Conservation (phyloP, 1,284 basidiomycete species). For the Pseudozyma hubeiensis region DNA sequence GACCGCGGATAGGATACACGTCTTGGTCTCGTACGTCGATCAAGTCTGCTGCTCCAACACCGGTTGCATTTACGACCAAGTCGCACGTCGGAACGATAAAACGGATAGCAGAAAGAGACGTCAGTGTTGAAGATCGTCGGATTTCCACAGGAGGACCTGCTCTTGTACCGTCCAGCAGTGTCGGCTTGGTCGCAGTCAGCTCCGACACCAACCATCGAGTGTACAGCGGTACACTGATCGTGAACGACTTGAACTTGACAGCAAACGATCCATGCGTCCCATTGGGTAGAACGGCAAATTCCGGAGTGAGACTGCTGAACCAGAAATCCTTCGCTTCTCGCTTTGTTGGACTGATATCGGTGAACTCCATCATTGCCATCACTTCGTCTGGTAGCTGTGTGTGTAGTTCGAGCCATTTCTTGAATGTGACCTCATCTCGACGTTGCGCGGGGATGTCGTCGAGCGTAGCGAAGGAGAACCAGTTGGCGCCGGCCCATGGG, state of each 20-base stretch:
- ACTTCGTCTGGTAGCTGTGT: constrained; percentile 40
- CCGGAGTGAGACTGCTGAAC: constrained; percentile 47
- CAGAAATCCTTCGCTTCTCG: constrained; percentile 42
- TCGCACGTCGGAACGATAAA: constrained; percentile 19
- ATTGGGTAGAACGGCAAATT: constrained; percentile 24
- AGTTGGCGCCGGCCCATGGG: constrained; percentile 81
- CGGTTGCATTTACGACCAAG: constrained; percentile 72
- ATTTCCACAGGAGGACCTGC: constrained; percentile 47
- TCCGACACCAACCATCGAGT: constrained; percentile 52
- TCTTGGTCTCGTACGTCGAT: constrained; percentile 76
- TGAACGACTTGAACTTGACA: constrained; percentile 53
- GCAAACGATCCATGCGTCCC: constrained; percentile 19
- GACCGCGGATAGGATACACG: constrained; percentile 84
- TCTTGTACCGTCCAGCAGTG: constrained; percentile 2
- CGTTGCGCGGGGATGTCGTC: constrained; percentile 35
- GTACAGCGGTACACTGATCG: constrained; percentile 55
- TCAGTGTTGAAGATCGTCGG: constrained; percentile 33
- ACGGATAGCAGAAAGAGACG: constrained; percentile 24
- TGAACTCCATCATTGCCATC: constrained; percentile 53
- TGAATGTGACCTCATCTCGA: constrained; percentile 49
- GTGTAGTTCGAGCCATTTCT: constrained; percentile 42
- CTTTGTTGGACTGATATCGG: constrained; percentile 33
- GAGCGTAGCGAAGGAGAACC: constrained; percentile 74
- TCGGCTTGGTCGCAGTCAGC: constrained; percentile 21
- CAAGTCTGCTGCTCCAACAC: constrained; percentile 65